Percentiles rank a stretch among this genome's conserved stretches.
Evolutionary conservation across 2,329 filamentous ascomycete species (phyloP).

Genomic region (Colletotrichum musae): DNA sequence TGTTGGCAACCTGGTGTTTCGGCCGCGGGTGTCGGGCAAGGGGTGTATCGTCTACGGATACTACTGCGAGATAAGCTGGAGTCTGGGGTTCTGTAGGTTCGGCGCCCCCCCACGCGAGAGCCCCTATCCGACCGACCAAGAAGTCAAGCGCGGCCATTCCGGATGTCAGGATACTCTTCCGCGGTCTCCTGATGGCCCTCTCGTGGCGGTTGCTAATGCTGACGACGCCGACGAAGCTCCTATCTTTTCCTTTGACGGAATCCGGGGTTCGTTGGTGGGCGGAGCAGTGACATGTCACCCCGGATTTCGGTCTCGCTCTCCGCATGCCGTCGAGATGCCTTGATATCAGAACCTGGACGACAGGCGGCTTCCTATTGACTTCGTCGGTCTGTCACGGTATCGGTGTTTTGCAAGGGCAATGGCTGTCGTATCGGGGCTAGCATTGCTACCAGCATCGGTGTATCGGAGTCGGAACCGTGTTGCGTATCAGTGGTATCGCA

Average conservation of each 20-base stretch:
- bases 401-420: not conserved
- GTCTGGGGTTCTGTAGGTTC: constrained; percentile 4
- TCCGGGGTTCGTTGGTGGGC: not conserved
- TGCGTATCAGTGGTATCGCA: not conserved
- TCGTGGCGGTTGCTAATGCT: not conserved
- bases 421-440: not conserved
- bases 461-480: constrained; percentile 19
- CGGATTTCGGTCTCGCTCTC: constrained; percentile 4
- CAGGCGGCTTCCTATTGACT: not conserved
- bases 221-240: constrained; percentile 4
- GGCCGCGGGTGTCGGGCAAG: not conserved
- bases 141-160: not conserved
- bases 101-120: constrained; percentile 15
- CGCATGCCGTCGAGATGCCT: not conserved
- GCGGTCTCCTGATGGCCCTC: constrained; percentile 10
- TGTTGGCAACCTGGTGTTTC: not conserved
- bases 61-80: constrained; percentile 25
- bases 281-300: constrained; percentile 17
- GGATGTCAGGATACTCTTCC: constrained; percentile 13
- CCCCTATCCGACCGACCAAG: constrained; percentile 18
- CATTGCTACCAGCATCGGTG: not conserved
- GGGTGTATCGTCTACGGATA: constrained; percentile 1
- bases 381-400: no score
- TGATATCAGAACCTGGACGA: not conserved
- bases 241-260: not conserved